Evolutionary conservation across 2,329 filamentous ascomycete genomes (phyloP), one percentile per base, ranked within the genome.

Genomic region (Neonectria faginata): DNA sequence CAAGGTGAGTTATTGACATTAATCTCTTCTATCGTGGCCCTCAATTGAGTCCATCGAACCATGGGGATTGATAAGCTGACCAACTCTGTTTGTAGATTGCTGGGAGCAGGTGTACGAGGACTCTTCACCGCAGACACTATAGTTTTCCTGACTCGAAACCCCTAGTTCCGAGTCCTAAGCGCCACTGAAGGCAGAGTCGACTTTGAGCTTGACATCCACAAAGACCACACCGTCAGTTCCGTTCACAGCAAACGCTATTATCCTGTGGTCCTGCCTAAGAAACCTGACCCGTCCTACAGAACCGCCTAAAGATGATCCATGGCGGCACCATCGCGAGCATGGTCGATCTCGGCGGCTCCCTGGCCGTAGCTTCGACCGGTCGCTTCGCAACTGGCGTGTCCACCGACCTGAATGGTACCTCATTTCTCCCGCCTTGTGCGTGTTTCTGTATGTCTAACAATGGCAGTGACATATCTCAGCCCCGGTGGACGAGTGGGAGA

Each of bases 321-420:
- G 92, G 92, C 18, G 92, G 92, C 4, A 92, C 92, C 0, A 89
- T 95, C 29, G 92, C 92, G 3, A 92, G 89, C 75, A 89, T 94
- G 80, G 89, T 91, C 29, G 89, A 91, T 66, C 80, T 91, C 0
- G 88, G 88, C 11, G 88, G 88, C 14, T 91, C 88, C 0, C 81
- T 91, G 3, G 89, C 88, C 10, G 88, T 91, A 3, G 88, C 88
- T 1, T 90, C 89, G 1, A 88, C 85, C 67, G 88, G 88, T 0
- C 79, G 88, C 1, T 90, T 86, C 70, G 82, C 84, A 18, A 91
- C 88, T 0, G 88, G 88, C 11, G 88, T 91, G 3, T 88, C 88
- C 2, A 91, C 88, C 0, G 88, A 91, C 67, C 74, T 91, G 14
- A 91, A 89, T 58, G 86, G 88, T 88, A 75, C 41, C 48, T 27